These are phyloP conservation scores for Calonectria ilicicola DNA, from an alignment of 2,329 filamentous ascomycete species.

Conservation along the genomic window DNA sequence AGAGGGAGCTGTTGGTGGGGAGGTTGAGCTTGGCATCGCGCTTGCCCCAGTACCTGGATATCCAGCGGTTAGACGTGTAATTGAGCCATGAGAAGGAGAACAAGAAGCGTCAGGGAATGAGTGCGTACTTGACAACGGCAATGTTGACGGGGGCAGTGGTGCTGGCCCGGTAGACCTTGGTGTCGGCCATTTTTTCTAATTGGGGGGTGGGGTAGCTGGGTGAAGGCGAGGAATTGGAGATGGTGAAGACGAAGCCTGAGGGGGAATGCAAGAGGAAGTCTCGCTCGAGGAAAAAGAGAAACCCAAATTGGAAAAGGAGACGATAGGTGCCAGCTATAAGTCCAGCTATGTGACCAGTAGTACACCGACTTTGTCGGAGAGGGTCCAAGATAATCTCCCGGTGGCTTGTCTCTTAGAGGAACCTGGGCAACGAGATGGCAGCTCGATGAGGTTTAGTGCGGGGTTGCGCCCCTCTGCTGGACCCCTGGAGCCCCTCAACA, in stretches of 20 bases:
- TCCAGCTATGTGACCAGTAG: conserved; percentile 22
- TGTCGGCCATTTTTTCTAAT: conserved; percentile 56
- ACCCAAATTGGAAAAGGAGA: conserved; percentile 10
- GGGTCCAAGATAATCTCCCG: conserved; percentile 41
- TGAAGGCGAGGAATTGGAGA: neutral
- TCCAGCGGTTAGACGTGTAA: neutral
- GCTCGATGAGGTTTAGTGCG: conserved; percentile 42
- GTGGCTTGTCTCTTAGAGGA: conserved; percentile 18
- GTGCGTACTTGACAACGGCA: conserved; percentile 88
- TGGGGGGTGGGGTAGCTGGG: conserved; percentile 25
- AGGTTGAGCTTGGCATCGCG: conserved; percentile 94
- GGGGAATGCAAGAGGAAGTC: neutral
- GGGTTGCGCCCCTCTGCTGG: conserved; percentile 37
- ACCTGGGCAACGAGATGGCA: conserved; percentile 19
- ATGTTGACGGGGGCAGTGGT: conserved; percentile 99
- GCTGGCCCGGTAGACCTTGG: conserved; percentile 85
- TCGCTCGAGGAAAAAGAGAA: conserved; percentile 3
- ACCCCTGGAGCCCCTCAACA: conserved; percentile 33
- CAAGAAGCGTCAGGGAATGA: neutral
- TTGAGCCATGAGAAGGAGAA: neutral
- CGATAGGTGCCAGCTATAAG: conserved; percentile 9
- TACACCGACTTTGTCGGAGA: conserved; percentile 45
- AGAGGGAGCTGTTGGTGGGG: conserved; percentile 97
- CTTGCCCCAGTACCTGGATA: conserved; percentile 86
- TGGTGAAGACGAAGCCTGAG: neutral